Evolutionary conservation across 164 flowering plant species (phyloP).

Genomic region (Paratinospora sagittata): DNA sequence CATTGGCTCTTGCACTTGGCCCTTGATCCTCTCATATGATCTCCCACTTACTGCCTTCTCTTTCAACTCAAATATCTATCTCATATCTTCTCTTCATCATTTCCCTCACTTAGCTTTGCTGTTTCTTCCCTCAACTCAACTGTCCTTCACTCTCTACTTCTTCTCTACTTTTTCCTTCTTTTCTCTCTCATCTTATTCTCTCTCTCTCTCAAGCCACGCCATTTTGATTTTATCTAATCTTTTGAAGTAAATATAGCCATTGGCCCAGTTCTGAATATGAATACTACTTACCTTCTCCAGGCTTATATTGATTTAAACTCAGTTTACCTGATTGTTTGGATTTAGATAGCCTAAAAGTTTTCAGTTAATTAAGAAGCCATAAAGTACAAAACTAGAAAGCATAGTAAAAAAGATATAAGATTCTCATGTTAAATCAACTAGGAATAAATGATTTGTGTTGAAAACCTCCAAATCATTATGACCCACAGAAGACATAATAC

Average conservation of each 20-base stretch:
- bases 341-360: neutral
- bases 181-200: neutral
- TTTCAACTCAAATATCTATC: neutral
- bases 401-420: neutral
- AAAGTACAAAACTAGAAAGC: neutral
- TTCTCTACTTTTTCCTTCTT: no score
- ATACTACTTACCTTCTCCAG: no score
- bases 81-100: conserved; percentile 1
- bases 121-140: neutral
- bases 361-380: no score
- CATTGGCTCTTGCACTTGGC: no score
- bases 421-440: no score
- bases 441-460: no score
- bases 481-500: no score
- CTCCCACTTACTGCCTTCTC: neutral
- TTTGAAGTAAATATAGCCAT: no score
- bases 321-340: neutral
- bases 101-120: neutral
- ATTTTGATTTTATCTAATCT: neutral
- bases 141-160: neutral
- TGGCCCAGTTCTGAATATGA: no score
- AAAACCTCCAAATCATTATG: no score
- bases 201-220: no score
- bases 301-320: no score
- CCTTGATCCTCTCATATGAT: neutral